Evolutionary conservation across 2,329 filamentous ascomycete species (phyloP), one percentile per base, ranked within the genome.

Genomic region (Diaporthe ampelina): DNA sequence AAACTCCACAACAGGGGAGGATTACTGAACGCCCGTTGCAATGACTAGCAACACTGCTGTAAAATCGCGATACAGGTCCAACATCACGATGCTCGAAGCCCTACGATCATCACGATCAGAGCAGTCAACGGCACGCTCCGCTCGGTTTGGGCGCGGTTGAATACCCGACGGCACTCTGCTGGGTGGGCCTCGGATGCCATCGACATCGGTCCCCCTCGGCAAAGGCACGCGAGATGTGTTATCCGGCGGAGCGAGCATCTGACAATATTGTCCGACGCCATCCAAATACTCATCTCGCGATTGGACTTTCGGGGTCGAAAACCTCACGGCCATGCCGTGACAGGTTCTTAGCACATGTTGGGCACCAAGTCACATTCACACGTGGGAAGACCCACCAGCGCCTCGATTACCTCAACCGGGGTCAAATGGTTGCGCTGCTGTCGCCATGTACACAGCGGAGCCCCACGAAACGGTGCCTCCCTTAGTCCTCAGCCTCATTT

Each of bases 401-500:
- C 45, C 7, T 17, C 63, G 63, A 37, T 67, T 67, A 8, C 63
- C 63, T 24, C 45, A 19, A 52, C 45, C 24, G 45, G 45, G 63
- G 17, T 48, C 19, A 48, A 21, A 21, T 48, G 19, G n/a, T 8
- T 21, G 45, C 19, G 19, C 6, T 52, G 21, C 32, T 67, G 63
- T 67, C 45, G 26, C 26, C 26, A 37, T 52, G 21, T 37, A n/a
- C 45, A 26, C 21, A 4, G 63, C 63, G 63, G 63, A 54, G 48
- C 29, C 48, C 48, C 63, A 37, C 63, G 63, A 68, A 68, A 40
- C 63, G 63, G 63, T 54, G 48, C n/a, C 70, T 35, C 73, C 73
- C 73, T 72, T 63, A 24, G 37, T 59, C 73, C 59, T 74, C 73
- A 74, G 73, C 73, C 70, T 74, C 63, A 72, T 72, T 65, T 74